phyloP scores from a whole-genome alignment of 1,284 basidiomycete species.

The Mycena citricolor region DNA sequence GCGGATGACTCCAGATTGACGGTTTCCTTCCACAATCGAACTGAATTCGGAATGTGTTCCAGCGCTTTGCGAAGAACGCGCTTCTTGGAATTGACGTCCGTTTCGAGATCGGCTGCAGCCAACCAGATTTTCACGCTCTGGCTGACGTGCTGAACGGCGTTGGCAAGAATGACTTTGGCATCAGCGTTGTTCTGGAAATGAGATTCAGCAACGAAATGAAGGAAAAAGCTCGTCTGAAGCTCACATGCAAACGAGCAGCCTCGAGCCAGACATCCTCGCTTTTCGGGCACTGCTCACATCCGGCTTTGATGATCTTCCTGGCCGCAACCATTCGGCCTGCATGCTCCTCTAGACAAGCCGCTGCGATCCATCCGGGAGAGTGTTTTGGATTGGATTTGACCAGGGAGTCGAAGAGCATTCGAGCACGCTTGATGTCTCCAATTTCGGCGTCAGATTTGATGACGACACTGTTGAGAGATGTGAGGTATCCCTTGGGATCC shows the following conservation, averaged over 20 bases:
- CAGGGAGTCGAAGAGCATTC: slow-evolving; percentile 93
- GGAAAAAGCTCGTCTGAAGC: slow-evolving; percentile 29
- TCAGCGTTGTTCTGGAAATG: slow-evolving; percentile 76
- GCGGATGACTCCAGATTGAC: slow-evolving; percentile 92
- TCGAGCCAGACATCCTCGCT: slow-evolving; percentile 98
- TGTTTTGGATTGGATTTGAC: slow-evolving; percentile 98
- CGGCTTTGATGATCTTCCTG: slow-evolving; percentile 88
- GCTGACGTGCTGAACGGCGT: slow-evolving; percentile 88
- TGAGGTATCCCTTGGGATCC: slow-evolving; percentile 97
- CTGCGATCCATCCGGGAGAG: slow-evolving; percentile 97
- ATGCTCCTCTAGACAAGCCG: slow-evolving; percentile 93
- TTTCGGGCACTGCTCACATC: slow-evolving; percentile 93
- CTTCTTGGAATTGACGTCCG: slow-evolving; percentile 83
- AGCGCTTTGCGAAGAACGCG: slow-evolving; percentile 92
- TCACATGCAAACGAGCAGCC: slow-evolving; percentile 87
- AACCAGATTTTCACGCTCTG: slow-evolving; percentile 97
- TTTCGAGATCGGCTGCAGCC: slow-evolving; percentile 86
- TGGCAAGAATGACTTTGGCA: slow-evolving; percentile 91
- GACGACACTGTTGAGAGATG: slow-evolving; percentile 86
- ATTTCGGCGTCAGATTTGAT: slow-evolving; percentile 94
- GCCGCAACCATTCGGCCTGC: slow-evolving; percentile 95
- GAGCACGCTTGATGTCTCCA: slow-evolving; percentile 95
- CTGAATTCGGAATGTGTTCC: slow-evolving; percentile 95
- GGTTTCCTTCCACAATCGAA: slow-evolving; percentile 95
- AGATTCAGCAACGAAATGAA: slow-evolving; percentile 10